Evolutionary conservation across 2,329 filamentous ascomycete genomes (phyloP).

Genomic region (Aureobasidium sp.): DNA sequence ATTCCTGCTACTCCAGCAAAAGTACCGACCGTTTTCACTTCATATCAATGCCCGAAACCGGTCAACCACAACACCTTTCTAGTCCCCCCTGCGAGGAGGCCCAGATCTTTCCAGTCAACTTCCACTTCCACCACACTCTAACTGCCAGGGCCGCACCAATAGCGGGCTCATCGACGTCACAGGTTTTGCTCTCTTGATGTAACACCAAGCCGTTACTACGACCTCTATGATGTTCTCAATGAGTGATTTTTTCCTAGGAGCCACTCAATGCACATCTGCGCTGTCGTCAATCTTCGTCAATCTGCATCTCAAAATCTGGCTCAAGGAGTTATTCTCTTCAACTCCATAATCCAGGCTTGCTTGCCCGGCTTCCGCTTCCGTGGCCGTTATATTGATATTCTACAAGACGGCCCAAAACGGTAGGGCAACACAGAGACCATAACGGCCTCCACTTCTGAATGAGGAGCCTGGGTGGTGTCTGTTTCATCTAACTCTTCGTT

Average conservation of each 20-base stretch:
- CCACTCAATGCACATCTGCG: neutral
- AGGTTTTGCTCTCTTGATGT: too few species aligned
- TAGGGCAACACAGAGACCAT: neutral
- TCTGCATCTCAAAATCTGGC: neutral
- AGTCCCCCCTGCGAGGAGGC: neutral
- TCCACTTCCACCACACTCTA: neutral
- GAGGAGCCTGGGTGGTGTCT: neutral
- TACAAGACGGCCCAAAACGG: neutral
- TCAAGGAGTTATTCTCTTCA: too few species aligned
- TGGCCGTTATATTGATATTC: constrained; percentile 9
- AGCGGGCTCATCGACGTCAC: neutral
- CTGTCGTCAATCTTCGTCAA: too few species aligned
- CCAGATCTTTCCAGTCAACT: neutral
- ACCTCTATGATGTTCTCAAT: neutral
- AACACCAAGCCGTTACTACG: neutral
- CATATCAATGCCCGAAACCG: neutral
- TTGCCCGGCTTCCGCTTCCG: neutral
- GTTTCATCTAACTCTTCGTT: neutral
- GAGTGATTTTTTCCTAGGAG: neutral
- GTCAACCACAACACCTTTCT: neutral
- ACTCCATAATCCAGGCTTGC: neutral
- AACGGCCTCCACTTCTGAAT: constrained; percentile 8
- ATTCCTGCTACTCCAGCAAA: too few species aligned
- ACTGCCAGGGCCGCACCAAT: neutral
- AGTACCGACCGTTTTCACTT: neutral